Percentiles rank a stretch among this genome's conserved stretches.
phyloP scores from a whole-genome alignment of 2,329 filamentous ascomycete species.

The Diaporthe australafricana region DNA sequence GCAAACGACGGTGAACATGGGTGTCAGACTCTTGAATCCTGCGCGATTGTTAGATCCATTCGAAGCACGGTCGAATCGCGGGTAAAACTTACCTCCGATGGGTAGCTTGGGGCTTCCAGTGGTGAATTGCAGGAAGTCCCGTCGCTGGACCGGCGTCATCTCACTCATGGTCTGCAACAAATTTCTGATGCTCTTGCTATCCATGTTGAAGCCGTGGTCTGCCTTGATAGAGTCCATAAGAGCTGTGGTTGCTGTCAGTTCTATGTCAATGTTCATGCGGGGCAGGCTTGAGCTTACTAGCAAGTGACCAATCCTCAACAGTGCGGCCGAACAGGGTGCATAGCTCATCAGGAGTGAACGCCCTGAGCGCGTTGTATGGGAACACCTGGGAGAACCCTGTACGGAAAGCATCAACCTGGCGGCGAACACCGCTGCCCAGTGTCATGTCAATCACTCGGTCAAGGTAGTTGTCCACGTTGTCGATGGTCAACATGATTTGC shows the following conservation, averaged over 20 bases:
- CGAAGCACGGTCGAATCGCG: not conserved
- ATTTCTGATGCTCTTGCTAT: conserved; percentile 95
- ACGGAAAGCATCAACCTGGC: conserved; percentile 92
- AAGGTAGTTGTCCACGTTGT: conserved; percentile 91
- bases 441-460: conserved; percentile 93
- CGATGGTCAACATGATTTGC: conserved; percentile 81
- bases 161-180: conserved; percentile 95
- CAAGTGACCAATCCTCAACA: conserved; percentile 97
- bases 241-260: conserved; percentile 61
- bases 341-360: conserved; percentile 94
- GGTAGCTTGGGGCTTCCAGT: conserved; percentile 98
- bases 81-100: conserved; percentile 82
- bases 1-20: conserved; percentile 99
- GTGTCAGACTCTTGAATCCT: conserved; percentile 97
- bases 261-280: not conserved
- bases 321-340: conserved; percentile 93
- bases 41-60: conserved; percentile 42
- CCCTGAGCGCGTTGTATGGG: conserved; percentile 89
- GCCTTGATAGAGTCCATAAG: conserved; percentile 99
- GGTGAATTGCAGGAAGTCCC: conserved; percentile 97
- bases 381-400: conserved; percentile 95
- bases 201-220: conserved; percentile 98
- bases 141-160: conserved; percentile 77
- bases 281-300: conserved; percentile 74
- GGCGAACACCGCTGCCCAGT: conserved; percentile 85